Conservation (phyloP, 768 basidiomycete genomes). For the Leccinellum luteum region DNA sequence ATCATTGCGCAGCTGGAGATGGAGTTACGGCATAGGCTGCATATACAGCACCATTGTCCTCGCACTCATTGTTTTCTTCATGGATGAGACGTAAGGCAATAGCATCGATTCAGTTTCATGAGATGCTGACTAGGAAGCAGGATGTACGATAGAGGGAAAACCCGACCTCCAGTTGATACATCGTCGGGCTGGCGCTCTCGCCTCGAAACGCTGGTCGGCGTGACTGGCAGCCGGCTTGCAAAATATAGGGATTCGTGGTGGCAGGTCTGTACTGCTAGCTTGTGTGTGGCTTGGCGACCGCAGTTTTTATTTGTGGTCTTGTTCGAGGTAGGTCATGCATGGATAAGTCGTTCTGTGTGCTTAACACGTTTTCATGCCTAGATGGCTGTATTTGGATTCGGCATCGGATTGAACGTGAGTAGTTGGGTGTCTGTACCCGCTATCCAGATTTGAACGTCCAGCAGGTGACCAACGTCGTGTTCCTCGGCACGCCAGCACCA, state of each 20-base stretch:
- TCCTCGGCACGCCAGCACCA: constrained; percentile 46
- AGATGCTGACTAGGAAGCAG: constrained; percentile 24
- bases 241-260: constrained; percentile 44
- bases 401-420: constrained; percentile 44
- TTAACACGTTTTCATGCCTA: constrained; percentile 10
- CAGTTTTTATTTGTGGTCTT: constrained; percentile 39
- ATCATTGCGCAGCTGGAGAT: constrained; percentile 38
- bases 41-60: constrained; percentile 48
- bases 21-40: constrained; percentile 53
- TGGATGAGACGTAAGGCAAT: constrained; percentile 47
- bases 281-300: constrained; percentile 48
- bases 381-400: constrained; percentile 48
- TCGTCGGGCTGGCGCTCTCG: constrained; percentile 37
- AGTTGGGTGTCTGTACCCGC: background rate
- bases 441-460: background rate
- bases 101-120: background rate
- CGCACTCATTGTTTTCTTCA: constrained; percentile 43
- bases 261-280: constrained; percentile 30
- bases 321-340: constrained; percentile 35
- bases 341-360: background rate
- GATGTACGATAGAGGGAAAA: constrained; percentile 47
- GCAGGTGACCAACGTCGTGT: constrained; percentile 55
- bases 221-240: constrained; percentile 46
- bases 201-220: constrained; percentile 45
- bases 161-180: constrained; percentile 28